phyloP scores from a whole-genome alignment of 345 rosid genomes.

The Camelina laxa region DNA sequence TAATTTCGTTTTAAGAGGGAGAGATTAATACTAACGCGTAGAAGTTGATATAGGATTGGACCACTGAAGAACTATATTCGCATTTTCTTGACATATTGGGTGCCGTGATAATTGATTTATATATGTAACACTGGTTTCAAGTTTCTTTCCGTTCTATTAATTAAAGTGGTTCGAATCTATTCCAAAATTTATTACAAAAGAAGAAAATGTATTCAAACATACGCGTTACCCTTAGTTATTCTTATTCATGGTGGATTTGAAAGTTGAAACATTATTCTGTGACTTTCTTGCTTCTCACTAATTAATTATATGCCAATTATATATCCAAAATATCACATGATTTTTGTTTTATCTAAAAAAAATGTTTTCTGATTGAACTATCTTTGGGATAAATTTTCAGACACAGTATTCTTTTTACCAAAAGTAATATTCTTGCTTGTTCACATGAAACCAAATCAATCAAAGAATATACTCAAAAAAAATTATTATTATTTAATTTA shows the following conservation, averaged over 20 bases:
- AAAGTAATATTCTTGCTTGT: background rate
- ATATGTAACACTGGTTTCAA: background rate
- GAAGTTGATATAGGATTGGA: slow-evolving; percentile 1
- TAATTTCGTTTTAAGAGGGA: background rate
- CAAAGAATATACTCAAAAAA: background rate
- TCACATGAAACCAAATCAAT: background rate
- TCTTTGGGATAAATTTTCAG: background rate
- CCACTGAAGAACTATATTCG: slow-evolving; percentile 11
- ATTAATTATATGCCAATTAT: background rate
- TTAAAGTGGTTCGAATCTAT: slow-evolving; percentile 9
- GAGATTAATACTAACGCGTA: background rate
- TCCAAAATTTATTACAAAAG: background rate
- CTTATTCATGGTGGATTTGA: slow-evolving; percentile 29
- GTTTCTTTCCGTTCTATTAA: background rate
- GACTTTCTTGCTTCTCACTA: slow-evolving; percentile 14
- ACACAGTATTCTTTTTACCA: background rate
- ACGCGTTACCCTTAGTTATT: background rate
- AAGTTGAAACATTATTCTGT: slow-evolving; percentile 15
- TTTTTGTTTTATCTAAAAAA: too few species aligned
- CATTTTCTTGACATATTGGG: slow-evolving; percentile 8
- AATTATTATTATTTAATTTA: too few species aligned
- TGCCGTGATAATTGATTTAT: slow-evolving; percentile 15
- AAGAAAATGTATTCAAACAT: background rate
- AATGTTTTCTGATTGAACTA: too few species aligned
- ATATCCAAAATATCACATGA: slow-evolving; percentile 2